Conservation (phyloP, 1,284 basidiomycete species). For the Xerocomus minutiporus region DNA sequence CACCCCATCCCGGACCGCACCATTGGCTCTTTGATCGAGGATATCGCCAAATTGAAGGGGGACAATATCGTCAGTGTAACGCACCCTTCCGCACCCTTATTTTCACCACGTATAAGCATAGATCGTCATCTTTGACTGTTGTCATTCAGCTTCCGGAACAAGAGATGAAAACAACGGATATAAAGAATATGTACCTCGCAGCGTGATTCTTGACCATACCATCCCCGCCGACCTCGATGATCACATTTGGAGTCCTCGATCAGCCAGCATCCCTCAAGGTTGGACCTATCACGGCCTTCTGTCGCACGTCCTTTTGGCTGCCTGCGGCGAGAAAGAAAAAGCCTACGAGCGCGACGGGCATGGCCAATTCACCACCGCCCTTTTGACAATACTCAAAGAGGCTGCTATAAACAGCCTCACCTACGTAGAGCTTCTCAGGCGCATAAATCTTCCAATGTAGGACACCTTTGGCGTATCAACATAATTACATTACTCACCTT, state of each 20-base stretch:
- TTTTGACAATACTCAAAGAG: constrained; percentile 12
- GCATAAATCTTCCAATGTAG: constrained; percentile 12
- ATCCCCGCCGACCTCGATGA: constrained; percentile 45
- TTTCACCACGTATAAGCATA: not conserved
- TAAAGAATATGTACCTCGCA: constrained; percentile 37
- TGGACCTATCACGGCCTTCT: constrained; percentile 39
- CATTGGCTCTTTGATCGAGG: constrained; percentile 47
- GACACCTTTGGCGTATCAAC: not conserved
- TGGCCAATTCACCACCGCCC: constrained; percentile 15
- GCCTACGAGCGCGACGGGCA: constrained; percentile 16
- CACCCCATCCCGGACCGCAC: constrained; percentile 51
- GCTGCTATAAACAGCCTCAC: constrained; percentile 8
- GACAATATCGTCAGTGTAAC: constrained; percentile 43
- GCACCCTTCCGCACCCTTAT: not conserved
- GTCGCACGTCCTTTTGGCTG: constrained; percentile 50
- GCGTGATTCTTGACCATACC: constrained; percentile 42
- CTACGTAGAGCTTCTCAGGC: constrained; percentile 11
- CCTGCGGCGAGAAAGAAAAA: constrained; percentile 44
- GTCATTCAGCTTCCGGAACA: constrained; percentile 45
- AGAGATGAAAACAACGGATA: constrained; percentile 32
- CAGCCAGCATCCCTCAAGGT: constrained; percentile 31
- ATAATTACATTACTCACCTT: not conserved
- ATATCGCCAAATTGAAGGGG: constrained; percentile 50
- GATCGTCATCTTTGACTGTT: constrained; percentile 57
- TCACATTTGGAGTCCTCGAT: constrained; percentile 43